Conservation (phyloP, 805 yeast species). For the Clavispora asparagi region DNA sequence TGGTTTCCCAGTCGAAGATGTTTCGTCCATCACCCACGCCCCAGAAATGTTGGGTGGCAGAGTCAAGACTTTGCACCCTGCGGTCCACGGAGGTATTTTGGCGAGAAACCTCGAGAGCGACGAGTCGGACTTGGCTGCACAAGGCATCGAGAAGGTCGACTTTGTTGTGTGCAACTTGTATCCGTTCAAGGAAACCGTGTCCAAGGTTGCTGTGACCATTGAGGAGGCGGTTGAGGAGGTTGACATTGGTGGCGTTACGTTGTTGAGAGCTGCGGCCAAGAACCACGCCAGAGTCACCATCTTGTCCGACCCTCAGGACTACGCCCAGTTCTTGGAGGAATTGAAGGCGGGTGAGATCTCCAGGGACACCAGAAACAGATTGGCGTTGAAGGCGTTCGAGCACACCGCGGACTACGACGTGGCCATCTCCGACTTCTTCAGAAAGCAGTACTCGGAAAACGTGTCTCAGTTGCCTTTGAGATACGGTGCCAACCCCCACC, state of each 20-base stretch:
- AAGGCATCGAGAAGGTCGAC: slow-evolving; percentile 93
- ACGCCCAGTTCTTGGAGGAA: slow-evolving; percentile 81
- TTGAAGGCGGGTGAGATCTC: slow-evolving; percentile 70
- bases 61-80: slow-evolving; percentile 97
- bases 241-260: slow-evolving; percentile 95
- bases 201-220: slow-evolving; percentile 90
- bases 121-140: slow-evolving; percentile 80
- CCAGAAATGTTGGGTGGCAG: slow-evolving; percentile 99
- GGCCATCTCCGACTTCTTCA: slow-evolving; percentile 92
- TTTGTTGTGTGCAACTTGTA: slow-evolving; percentile 95
- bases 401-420: slow-evolving; percentile 97
- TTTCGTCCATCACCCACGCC: slow-evolving; percentile 90
- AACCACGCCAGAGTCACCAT: slow-evolving; percentile 96
- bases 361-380: slow-evolving; percentile 65
- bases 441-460: slow-evolving; percentile 93
- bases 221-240: slow-evolving; percentile 98
- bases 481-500: slow-evolving; percentile 99
- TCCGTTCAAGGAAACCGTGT: slow-evolving; percentile 96
- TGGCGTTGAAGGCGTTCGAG: slow-evolving; percentile 96
- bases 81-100: slow-evolving; percentile 95
- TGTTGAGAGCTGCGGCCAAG: slow-evolving; percentile 97
- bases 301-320: slow-evolving; percentile 90
- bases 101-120: slow-evolving; percentile 92
- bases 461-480: slow-evolving; percentile 86
- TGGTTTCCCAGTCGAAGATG: slow-evolving; percentile 97